Evolutionary conservation across 2,329 filamentous ascomycete species (phyloP).

Genomic region (Fusarium sp.): DNA sequence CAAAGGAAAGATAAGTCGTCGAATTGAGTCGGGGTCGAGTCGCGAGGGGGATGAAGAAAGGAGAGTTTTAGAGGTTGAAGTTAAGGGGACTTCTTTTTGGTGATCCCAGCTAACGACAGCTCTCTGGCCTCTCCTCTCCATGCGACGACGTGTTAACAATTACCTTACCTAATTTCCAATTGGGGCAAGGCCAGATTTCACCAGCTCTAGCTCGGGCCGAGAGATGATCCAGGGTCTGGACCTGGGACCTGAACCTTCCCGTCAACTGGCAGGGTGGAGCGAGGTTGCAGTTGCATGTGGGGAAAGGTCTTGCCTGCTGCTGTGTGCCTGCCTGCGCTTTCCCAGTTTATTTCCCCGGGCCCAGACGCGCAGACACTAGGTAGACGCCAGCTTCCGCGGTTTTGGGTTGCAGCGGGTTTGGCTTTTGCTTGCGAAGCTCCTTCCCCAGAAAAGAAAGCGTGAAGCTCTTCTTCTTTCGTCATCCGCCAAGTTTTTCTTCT

Average conservation of each 20-base stretch:
- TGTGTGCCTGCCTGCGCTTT: slow-evolving; percentile 25
- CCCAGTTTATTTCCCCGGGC: slow-evolving; percentile 40
- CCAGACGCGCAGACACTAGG: slow-evolving; percentile 43
- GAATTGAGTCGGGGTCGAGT: slow-evolving; percentile 27
- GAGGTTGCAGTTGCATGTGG: slow-evolving; percentile 15
- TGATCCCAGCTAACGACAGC: slow-evolving; percentile 42
- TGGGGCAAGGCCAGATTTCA: slow-evolving; percentile 39
- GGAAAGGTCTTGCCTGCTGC: not conserved
- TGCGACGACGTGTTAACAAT: slow-evolving; percentile 47
- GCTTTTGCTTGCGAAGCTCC: slow-evolving; percentile 47
- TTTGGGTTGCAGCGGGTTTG: slow-evolving; percentile 15
- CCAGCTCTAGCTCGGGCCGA: slow-evolving; percentile 22
- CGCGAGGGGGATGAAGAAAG: slow-evolving; percentile 38
- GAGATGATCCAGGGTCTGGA: slow-evolving; percentile 14
- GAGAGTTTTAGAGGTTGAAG: slow-evolving; percentile 30
- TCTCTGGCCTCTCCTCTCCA: slow-evolving; percentile 35
- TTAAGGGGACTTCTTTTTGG: slow-evolving; percentile 44
- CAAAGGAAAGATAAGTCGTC: slow-evolving; percentile 23
- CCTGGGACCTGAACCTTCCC: not conserved
- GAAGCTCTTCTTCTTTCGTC: slow-evolving; percentile 32
- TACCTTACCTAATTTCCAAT: slow-evolving; percentile 38
- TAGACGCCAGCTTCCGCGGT: slow-evolving; percentile 39
- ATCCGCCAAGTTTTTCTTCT: slow-evolving; percentile 9
- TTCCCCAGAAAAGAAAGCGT: slow-evolving; percentile 38
- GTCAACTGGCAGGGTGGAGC: slow-evolving; percentile 22